Evolutionary conservation across 208 protist genomes (phyloP).

Genomic region (Leishmania gerbilli): DNA sequence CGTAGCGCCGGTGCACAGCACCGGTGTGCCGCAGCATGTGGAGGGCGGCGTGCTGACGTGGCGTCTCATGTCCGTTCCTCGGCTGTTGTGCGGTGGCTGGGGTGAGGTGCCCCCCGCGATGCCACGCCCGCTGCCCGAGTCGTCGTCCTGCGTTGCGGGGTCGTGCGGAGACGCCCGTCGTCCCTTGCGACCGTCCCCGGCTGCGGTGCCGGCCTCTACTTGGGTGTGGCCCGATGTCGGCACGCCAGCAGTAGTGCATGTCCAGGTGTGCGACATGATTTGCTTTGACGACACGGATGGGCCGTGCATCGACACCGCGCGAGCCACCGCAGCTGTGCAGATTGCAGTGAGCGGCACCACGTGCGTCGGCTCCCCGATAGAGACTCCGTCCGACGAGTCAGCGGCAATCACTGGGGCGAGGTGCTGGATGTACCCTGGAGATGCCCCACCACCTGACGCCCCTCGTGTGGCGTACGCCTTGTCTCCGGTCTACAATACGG

Average conservation of each 20-base stretch:
- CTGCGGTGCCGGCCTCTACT: background rate
- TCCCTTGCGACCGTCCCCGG: background rate
- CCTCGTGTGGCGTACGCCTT: conserved; percentile 15
- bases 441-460: conserved; percentile 5
- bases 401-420: background rate
- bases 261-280: conserved; percentile 20
- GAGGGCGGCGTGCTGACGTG: conserved; percentile 22
- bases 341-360: background rate
- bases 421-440: conserved; percentile 13
- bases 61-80: conserved; percentile 24
- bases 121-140: background rate
- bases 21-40: background rate
- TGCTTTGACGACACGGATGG: conserved; percentile 17
- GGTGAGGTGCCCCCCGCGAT: background rate
- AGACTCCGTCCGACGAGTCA: background rate
- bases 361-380: background rate
- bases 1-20: conserved; percentile 9
- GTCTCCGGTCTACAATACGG: background rate
- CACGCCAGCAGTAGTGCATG: conserved; percentile 11
- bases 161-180: background rate
- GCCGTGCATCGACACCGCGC: background rate
- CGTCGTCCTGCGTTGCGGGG: background rate
- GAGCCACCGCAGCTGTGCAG: background rate
- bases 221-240: conserved; percentile 29
- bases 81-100: conserved; percentile 12